phyloP scores from a whole-genome alignment of 306 rosid genomes.

The Morella rubra region DNA sequence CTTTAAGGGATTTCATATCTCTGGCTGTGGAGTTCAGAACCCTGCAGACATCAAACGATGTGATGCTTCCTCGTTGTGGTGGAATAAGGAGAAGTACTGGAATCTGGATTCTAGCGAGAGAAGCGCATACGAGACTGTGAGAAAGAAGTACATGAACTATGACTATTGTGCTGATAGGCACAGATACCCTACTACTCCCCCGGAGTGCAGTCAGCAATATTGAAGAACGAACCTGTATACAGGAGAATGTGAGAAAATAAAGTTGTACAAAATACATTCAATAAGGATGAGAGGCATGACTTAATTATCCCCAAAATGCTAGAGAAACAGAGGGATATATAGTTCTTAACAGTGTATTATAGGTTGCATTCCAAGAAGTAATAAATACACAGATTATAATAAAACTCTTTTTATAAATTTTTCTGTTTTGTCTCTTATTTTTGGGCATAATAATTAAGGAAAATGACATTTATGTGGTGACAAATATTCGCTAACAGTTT shows the following conservation, averaged over 20 bases:
- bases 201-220: slow-evolving; percentile 51
- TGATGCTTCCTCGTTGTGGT: slow-evolving; percentile 30
- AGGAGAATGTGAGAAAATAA: neutral
- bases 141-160: slow-evolving; percentile 36
- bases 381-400: no score
- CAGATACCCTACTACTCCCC: slow-evolving; percentile 35
- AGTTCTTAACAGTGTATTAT: no score
- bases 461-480: no score
- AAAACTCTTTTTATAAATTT: no score
- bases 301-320: no score
- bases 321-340: no score
- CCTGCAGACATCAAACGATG: slow-evolving; percentile 17
- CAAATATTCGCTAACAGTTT: no score
- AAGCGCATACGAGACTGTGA: slow-evolving; percentile 26
- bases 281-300: neutral
- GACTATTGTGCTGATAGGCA: slow-evolving; percentile 49
- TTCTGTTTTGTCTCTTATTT: no score
- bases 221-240: neutral
- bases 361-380: no score
- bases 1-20: slow-evolving; percentile 40
- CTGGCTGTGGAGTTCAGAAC: slow-evolving; percentile 33
- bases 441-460: no score
- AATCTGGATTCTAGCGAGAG: slow-evolving; percentile 19
- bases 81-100: slow-evolving; percentile 44
- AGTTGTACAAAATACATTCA: neutral